Percentiles rank a stretch among this genome's conserved stretches.
Conservation (phyloP, 2,329 filamentous ascomycete species). For the Teratosphaeriaceae sp. region DNA sequence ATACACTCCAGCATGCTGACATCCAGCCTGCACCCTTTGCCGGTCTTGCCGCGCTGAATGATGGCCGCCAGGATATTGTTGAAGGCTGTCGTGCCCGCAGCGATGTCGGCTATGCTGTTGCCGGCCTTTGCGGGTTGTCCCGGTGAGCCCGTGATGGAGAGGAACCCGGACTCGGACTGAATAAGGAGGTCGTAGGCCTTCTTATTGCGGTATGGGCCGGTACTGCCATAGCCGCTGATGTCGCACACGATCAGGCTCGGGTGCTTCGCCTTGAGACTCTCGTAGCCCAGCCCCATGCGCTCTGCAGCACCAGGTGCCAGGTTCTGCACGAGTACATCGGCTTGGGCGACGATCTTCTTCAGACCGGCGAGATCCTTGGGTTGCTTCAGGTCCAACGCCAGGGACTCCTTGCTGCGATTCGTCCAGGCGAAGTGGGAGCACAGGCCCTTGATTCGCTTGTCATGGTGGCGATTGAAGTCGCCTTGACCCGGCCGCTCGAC, state of each 20-base stretch:
- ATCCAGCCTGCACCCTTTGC: conserved; percentile 45
- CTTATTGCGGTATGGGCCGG: conserved; percentile 78
- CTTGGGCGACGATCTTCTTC: conserved; percentile 71
- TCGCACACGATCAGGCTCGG: conserved; percentile 84
- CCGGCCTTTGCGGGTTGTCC: conserved; percentile 92
- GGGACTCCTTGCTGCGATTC: conserved; percentile 91
- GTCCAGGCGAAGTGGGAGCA: conserved; percentile 25
- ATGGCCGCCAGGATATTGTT: conserved; percentile 93
- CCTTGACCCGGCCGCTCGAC: conserved; percentile 31
- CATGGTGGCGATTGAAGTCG: conserved; percentile 24
- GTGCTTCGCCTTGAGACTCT: conserved; percentile 69
- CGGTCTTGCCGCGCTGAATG: conserved; percentile 50
- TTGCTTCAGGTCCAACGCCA: conserved; percentile 84
- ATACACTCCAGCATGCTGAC: conserved; percentile 54
- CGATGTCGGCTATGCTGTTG: conserved; percentile 90
- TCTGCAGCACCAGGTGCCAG: conserved; percentile 82
- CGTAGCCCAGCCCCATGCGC: conserved; percentile 88
- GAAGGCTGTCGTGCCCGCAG: conserved; percentile 86
- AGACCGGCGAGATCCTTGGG: conserved; percentile 74
- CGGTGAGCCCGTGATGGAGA: conserved; percentile 68
- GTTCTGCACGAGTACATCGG: conserved; percentile 92
- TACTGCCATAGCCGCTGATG: conserved; percentile 94
- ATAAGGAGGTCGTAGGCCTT: conserved; percentile 99
- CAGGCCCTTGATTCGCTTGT: conserved; percentile 19
- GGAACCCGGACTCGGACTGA: conserved; percentile 54